These are phyloP conservation scores for Apophysomyces variabilis DNA, from an alignment of 371 early-diverging fungal species.

Conservation along the genomic window DNA sequence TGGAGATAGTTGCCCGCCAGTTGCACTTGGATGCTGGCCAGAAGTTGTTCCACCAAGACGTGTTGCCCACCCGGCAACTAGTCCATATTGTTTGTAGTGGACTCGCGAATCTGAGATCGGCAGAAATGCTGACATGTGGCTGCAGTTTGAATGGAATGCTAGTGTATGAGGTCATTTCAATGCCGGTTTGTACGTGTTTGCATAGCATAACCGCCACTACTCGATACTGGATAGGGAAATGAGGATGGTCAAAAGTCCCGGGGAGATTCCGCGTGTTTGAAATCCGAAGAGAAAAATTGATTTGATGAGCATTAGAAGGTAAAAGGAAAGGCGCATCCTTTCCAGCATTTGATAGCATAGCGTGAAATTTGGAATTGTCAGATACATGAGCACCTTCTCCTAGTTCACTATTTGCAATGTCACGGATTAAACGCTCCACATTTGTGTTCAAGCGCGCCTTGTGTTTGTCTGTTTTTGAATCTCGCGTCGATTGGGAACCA, in stretches of 20 bases:
- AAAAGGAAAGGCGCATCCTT: not conserved
- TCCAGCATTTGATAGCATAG: not conserved
- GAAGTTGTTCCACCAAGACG: not conserved
- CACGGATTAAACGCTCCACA: not conserved
- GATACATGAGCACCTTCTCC: not conserved
- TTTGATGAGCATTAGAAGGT: constrained; percentile 15
- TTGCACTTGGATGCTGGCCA: not conserved
- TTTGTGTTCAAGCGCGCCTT: not conserved
- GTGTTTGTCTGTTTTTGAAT: not conserved
- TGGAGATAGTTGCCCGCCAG: not conserved
- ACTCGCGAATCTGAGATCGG: not conserved
- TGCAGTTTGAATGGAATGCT: not conserved
- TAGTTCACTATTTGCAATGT: not conserved
- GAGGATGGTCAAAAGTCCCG: constrained; percentile 15
- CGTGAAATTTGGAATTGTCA: not conserved
- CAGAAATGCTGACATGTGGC: not conserved
- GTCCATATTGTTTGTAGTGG: constrained; percentile 1
- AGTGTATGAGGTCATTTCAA: not conserved
- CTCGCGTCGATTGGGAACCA: not conserved
- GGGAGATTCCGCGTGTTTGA: constrained; percentile 14
- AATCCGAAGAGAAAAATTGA: constrained; percentile 19
- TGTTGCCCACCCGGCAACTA: not conserved
- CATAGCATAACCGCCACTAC: constrained; percentile 18
- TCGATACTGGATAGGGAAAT: constrained; percentile 17
- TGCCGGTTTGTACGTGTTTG: not conserved